Base-by-base conservation (phyloP, 106 monocot species). In the Dendrobium chrysotoxum region DNA sequence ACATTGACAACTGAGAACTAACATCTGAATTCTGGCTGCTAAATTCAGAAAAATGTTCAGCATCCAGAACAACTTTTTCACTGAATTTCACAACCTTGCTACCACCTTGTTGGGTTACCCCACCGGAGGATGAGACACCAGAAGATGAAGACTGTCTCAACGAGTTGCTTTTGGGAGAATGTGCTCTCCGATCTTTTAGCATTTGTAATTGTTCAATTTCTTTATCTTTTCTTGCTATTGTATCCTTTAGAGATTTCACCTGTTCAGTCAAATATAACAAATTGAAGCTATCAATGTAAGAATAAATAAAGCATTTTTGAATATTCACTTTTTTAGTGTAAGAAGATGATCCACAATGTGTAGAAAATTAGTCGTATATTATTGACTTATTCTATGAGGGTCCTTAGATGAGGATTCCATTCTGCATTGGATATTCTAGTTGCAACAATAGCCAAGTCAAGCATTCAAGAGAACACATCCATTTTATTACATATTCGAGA, bases 191-290 rank as follows among this genome's bases (percentile, higher is more conserved):
- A 75, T 89, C 87, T 80, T 92, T 95, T 4, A 89, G 55, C 30
- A 83, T 55, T 65, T 87, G 89, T 50, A 99, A 75, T n/a, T 86
- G 86, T 83, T 88, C 93, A 45, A 99, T 93, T 80, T 99, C 95
- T 7, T 91, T 91, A 81, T 95, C 93, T 81, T 95, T 99, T 76
- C 80, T 85, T 72, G 89, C 80, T 84, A 99, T 85, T 79, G 83
- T 88, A 44, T 93, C 95, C 85, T 90, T 99, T 39, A 95, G 88
- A 70, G 88, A 91, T 70, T 85, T 85, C 76, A 95, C 92, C 95
- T 99, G 88, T n/a, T 72, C 44, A 78, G 50, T 40, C n/a, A 65
- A 78, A 39, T 5, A 78, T 28, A 77, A 17, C 6, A n/a, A 45
- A 58, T 20, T 5, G 35, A 72, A 38, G 72, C 17, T 38, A 38